Percentiles rank a stretch among this genome's conserved stretches.
phyloP scores from a whole-genome alignment of 2,329 filamentous ascomycete species.

The Calonectria pauciramosa region DNA sequence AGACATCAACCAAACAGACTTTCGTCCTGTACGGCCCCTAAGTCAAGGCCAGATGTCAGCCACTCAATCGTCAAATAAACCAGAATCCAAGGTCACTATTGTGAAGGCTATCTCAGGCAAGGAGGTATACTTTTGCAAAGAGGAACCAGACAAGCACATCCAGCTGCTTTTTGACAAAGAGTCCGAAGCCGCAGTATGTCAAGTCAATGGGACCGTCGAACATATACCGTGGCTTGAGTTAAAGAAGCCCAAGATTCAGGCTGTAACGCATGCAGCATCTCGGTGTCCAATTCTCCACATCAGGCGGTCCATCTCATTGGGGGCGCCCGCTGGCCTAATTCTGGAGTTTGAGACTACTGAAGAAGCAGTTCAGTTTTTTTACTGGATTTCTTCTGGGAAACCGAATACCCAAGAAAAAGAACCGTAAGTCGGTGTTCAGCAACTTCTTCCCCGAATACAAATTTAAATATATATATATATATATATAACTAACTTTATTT shows the following conservation, averaged over 20 bases:
- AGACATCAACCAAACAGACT: constrained; percentile 46
- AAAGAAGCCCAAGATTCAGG: constrained; percentile 27
- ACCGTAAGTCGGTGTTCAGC: constrained; percentile 30
- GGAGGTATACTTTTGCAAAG: not conserved
- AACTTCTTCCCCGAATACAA: too few relatives aligned
- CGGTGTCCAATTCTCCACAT: constrained; percentile 39
- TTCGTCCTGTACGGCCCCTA: constrained; percentile 6
- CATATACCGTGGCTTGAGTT: constrained; percentile 41
- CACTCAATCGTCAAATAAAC: not conserved
- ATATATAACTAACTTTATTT: constrained; percentile 27
- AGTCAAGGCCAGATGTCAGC: not conserved
- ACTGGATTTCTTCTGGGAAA: constrained; percentile 29
- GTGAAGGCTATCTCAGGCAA: constrained; percentile 44
- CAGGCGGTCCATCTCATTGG: constrained; percentile 33
- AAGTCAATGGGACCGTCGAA: not conserved
- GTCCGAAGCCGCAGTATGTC: constrained; percentile 12
- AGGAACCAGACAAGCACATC: not conserved
- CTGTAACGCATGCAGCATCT: constrained; percentile 29
- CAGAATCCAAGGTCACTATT: constrained; percentile 25
- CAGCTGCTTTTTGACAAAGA: constrained; percentile 22
- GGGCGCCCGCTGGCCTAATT: constrained; percentile 26
- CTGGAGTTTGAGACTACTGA: constrained; percentile 37
- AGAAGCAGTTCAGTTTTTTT: constrained; percentile 29
- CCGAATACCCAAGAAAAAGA: not conserved
- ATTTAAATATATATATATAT: too few relatives aligned